phyloP scores from a whole-genome alignment of 441 rosid genomes.

The Populus tomentosa region DNA sequence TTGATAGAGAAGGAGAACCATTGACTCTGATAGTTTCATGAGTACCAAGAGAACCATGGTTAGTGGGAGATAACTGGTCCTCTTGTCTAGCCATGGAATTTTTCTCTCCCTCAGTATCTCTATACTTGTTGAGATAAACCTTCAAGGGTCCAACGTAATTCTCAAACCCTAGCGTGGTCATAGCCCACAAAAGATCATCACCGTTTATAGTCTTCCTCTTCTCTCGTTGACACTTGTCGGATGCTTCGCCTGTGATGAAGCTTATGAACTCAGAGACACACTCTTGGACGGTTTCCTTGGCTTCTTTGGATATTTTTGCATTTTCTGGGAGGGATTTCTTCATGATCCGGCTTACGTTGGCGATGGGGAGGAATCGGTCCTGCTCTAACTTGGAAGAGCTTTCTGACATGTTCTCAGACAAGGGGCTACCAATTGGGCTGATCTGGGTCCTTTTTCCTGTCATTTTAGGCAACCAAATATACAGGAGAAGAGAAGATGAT shows the following conservation, averaged over 20 bases:
- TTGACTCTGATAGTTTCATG: not conserved
- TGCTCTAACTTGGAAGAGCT: slow-evolving; percentile 46
- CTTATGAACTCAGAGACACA: slow-evolving; percentile 79
- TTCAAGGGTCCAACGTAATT: slow-evolving; percentile 62
- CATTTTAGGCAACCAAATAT: slow-evolving; percentile 17
- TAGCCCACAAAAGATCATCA: slow-evolving; percentile 73
- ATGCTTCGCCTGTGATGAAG: slow-evolving; percentile 73
- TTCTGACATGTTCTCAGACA: slow-evolving; percentile 33
- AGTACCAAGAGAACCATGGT: not conserved
- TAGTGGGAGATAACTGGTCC: slow-evolving; percentile 6
- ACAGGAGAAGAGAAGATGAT: not conserved
- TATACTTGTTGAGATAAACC: slow-evolving; percentile 51
- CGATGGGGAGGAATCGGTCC: slow-evolving; percentile 70
- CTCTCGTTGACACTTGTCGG: slow-evolving; percentile 71
- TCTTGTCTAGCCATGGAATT: slow-evolving; percentile 50
- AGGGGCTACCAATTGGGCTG: slow-evolving; percentile 46
- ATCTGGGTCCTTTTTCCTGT: slow-evolving; percentile 35
- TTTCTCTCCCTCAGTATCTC: slow-evolving; percentile 75
- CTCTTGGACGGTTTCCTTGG: slow-evolving; percentile 77
- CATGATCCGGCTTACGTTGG: slow-evolving; percentile 78
- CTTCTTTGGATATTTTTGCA: slow-evolving; percentile 75
- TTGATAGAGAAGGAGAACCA: not conserved
- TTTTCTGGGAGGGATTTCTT: slow-evolving; percentile 61
- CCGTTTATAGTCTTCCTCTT: slow-evolving; percentile 77
- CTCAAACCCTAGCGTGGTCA: slow-evolving; percentile 71